Base-by-base conservation (phyloP, 257 asterid species). In the Solanum rostratum region DNA sequence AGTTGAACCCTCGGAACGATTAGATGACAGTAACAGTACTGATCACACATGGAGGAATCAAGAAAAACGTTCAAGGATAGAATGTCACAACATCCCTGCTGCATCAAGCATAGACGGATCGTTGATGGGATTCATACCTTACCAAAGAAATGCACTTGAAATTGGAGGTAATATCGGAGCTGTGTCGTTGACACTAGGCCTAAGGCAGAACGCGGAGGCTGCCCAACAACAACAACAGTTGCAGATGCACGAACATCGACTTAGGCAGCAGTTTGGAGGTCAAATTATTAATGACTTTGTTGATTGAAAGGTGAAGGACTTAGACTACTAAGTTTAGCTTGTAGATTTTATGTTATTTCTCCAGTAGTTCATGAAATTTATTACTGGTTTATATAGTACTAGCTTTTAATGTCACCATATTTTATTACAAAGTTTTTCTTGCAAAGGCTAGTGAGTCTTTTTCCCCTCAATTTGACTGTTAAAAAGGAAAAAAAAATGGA, bases 141-240 rank as follows among this genome's bases (percentile, higher is more conserved):
- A 86, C 82, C 93, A 92, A 24, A 87, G 79, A 70, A 85, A 63
- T 59, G 93, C 89, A 24, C 53, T 87, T 20, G 95, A 89, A 41
- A 84, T 89, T 43, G 94, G 92, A 55, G 92, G 95, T 50, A 86
- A 93, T 29, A 86, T 91, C 0, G 93, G 97, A 12, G 84, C 97
- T 2, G 97, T 94, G 29, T 92, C 98, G 2, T 71, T 95, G 83
- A 95, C 98, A 0, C 85, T 95, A 55, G 97, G 98, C 0, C 91
- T 95, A 0, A 86, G 94, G 76, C 97, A 93, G 71, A 91, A 91
- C 55, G 91, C 87, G 0, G 98, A 91, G 85, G 91, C 91, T 1
- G 84, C 68, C 12, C 88, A 83, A 1, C 91, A 86, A 9, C 92
- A 85, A n/a, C 87, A 86, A 9, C 86, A 83, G 11, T 39, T 81